These are phyloP conservation scores for Russula vinacea DNA, from an alignment of 768 basidiomycete species.

Conservation along the genomic window DNA sequence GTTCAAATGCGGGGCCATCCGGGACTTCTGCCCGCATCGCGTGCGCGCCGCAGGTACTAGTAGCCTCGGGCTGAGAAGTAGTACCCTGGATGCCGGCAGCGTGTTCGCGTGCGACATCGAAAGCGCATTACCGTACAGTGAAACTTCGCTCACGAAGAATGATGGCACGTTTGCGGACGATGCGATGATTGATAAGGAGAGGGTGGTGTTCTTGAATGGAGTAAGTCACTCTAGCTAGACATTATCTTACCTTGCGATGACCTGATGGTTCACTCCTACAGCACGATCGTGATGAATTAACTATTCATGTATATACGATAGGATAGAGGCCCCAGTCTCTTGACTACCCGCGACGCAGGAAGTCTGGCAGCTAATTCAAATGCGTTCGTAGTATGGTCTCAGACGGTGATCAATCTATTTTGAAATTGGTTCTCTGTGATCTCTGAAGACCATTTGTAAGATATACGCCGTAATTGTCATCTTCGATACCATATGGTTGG, in stretches of 20 bases:
- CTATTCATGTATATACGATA: slow-evolving; percentile 1
- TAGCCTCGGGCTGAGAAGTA: background rate
- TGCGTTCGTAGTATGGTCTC: background rate
- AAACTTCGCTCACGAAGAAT: background rate
- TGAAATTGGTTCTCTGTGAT: background rate
- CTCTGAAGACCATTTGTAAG: background rate
- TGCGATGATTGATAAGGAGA: slow-evolving; percentile 14
- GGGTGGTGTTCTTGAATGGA: background rate
- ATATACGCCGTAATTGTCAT: background rate
- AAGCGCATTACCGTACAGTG: slow-evolving; percentile 6
- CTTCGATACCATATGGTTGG: background rate
- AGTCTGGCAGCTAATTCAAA: background rate
- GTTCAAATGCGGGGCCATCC: background rate
- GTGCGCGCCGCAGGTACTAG: background rate
- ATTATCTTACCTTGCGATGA: background rate
- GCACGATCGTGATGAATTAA: background rate
- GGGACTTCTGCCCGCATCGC: slow-evolving; percentile 11
- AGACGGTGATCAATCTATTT: background rate
- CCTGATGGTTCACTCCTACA: background rate
- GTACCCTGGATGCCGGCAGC: background rate
- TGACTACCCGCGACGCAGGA: background rate
- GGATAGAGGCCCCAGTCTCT: background rate
- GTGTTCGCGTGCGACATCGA: background rate
- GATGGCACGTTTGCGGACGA: background rate
- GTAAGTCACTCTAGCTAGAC: background rate